Evolutionary conservation across 1,284 basidiomycete species (phyloP), one percentile per base, ranked within the genome.

Genomic region (Leccinum fallax): DNA sequence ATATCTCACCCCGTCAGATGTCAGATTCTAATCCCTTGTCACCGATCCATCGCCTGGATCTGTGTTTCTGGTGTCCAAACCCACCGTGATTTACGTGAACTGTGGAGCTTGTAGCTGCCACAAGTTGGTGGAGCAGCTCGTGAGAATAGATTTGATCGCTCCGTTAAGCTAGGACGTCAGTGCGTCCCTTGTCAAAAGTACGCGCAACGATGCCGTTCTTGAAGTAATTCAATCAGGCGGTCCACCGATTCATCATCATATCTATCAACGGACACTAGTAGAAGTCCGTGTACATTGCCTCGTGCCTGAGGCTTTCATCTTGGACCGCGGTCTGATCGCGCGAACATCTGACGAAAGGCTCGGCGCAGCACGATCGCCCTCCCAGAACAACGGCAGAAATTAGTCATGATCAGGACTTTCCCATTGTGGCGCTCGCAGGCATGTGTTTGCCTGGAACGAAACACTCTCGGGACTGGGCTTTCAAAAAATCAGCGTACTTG

Each of bases 341-440:
- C 11, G 6, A 24, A 49, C 13, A 24, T 49, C 9, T 24, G 21
- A 49, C 7, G 7, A 48, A 34, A 7, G 46, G 21, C 11, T 24
- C 2, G 19, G 19, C 43, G 21, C 19, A 46, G 2, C 48, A 36
- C 59, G 40, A 67, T 65, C 66, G 38, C 63, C 55, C 59, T 63
- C 59, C 40, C 28, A 6, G 21, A 49, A 49, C 24, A 32, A 63
- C 58, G 21, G 26, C 19, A 53, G 24, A 43, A 5, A 40, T 63
- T 48, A 48, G 51, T 36, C 52, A 9, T 34, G 13, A 34, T 34
- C 34, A 34, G 34, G 13, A 36, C 13, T 36, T 36, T 36, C 34
- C 34, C 34, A 36, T n/a, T 53, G 51, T 19, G 51, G 51, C n/a
- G n/a, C 11, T 53, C 51, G 4, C 51, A 24, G 24, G 8, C 49